Base-by-base conservation (phyloP, 1,284 basidiomycete genomes). In the Rhodotorula sp. region DNA sequence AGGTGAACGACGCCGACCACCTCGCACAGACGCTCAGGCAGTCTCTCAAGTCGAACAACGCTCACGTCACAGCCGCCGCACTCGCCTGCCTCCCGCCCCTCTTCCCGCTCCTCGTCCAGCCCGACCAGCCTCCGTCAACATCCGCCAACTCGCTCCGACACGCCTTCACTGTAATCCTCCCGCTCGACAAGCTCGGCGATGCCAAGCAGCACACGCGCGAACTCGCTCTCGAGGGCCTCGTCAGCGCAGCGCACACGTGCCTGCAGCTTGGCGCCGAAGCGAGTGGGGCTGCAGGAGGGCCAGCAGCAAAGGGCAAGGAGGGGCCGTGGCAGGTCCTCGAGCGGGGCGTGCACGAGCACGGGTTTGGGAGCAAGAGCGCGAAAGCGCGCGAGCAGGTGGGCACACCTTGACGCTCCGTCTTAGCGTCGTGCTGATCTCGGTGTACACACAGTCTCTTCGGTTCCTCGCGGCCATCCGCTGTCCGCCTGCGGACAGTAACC, bases 141-240 rank as follows among this genome's bases (percentile, higher is more conserved):
- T 10, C 50, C 61, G 56, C 46, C 25, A 58, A 74, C 66, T 63
- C 71, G 34, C 85, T 93, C 59, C 89, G 90, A 60, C 85, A 88
- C 71, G 85, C 87, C 49, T 82, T 92, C 66, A 81, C 82, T 65
- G 87, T 89, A 21, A 89, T 92, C 78, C 84, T 93, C 55, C 87
- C 90, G 41, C 78, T 94, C 72, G 92, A 94, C 77, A 88, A 90
- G 66, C 86, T 95, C 21, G 91, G 91, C 44, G 93, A 95, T 80
- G 86, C 81, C 57, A 85, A 89, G 77, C 91, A 92, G 79, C 86
- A 85, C 70, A 84, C 88, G 42, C 86, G 92, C 70, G 85, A 88
- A 50, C 90, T 89, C 75, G 92, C 92, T 44, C 86, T 89, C 54
- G 89, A 91, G 77, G 86, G 87, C 16, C 81, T 94, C 44, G 87